These are phyloP conservation scores for Pisolithus orientalis DNA, from an alignment of 768 basidiomycete genomes.

Conservation along the genomic window DNA sequence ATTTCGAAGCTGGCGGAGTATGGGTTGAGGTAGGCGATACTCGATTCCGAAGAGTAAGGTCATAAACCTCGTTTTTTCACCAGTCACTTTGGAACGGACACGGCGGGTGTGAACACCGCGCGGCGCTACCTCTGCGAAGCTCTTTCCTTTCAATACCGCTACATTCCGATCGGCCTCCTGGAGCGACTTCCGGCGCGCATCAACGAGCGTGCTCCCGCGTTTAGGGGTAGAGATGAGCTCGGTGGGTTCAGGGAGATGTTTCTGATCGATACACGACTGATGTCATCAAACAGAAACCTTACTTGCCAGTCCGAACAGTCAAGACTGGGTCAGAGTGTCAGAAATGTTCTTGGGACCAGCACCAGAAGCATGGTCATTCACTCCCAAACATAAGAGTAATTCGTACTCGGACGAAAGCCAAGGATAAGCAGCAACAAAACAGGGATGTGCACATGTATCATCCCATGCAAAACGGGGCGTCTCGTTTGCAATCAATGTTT, in stretches of 20 bases:
- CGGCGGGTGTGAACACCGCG: slow-evolving; percentile 83
- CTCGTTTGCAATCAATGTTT: no score
- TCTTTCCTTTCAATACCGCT: slow-evolving; percentile 93
- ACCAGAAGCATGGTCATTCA: slow-evolving; percentile 79
- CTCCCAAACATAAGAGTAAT: slow-evolving; percentile 94
- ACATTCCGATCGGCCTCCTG: slow-evolving; percentile 88
- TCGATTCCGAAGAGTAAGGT: not conserved
- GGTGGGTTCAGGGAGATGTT: slow-evolving; percentile 41
- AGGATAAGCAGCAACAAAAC: slow-evolving; percentile 31
- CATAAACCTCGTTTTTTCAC: no score
- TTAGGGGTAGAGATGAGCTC: slow-evolving; percentile 81
- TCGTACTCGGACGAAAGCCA: slow-evolving; percentile 60
- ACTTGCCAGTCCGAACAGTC: slow-evolving; percentile 69
- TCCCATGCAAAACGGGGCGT: not conserved
- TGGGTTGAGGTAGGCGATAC: slow-evolving; percentile 58
- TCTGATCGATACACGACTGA: not conserved
- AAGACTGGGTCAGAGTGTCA: slow-evolving; percentile 89
- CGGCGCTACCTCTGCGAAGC: slow-evolving; percentile 93
- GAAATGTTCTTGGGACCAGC: slow-evolving; percentile 92
- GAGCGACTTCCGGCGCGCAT: slow-evolving; percentile 75
- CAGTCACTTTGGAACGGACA: slow-evolving; percentile 83
- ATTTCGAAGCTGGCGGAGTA: slow-evolving; percentile 70
- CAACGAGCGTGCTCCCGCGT: slow-evolving; percentile 89
- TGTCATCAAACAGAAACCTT: slow-evolving; percentile 58
- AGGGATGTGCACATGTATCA: not conserved